Evolutionary conservation across 345 rosid species (phyloP).

Genomic region (Cardiospermum halicacabum): DNA sequence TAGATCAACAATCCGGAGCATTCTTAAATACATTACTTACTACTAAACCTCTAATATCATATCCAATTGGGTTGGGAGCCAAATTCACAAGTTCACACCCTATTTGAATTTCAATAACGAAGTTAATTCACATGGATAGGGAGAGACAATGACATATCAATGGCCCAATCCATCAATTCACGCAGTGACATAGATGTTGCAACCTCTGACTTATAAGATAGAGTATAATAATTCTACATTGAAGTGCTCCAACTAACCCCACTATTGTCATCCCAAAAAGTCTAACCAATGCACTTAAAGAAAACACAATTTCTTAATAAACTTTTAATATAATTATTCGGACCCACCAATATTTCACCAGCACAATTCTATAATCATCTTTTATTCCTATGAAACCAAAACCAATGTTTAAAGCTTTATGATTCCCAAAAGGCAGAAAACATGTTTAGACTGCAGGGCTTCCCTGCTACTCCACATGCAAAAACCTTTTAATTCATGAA

Average conservation of each 20-base stretch:
- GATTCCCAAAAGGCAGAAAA: slow-evolving; percentile 10
- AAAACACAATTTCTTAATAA: slow-evolving; percentile 9
- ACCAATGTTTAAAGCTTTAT: too few species aligned
- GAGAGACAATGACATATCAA: slow-evolving; percentile 43
- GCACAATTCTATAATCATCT: background rate
- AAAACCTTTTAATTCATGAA: background rate
- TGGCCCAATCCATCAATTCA: too few species aligned
- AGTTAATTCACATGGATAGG: too few species aligned
- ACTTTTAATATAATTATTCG: slow-evolving; percentile 17
- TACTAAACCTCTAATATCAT: too few species aligned
- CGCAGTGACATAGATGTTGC: too few species aligned
- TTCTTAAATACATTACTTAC: too few species aligned
- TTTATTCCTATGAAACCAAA: too few species aligned
- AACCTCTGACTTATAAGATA: background rate
- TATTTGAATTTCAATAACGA: too few species aligned
- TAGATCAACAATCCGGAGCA: too few species aligned
- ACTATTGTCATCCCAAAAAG: slow-evolving; percentile 8
- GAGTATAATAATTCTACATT: slow-evolving; percentile 1
- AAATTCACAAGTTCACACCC: too few species aligned
- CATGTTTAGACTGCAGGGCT: background rate
- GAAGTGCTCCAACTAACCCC: slow-evolving; percentile 16
- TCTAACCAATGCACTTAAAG: slow-evolving; percentile 19
- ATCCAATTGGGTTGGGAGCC: too few species aligned
- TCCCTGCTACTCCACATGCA: background rate
- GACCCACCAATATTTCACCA: slow-evolving; percentile 26